Evolutionary conservation across 192 early-diverging fungal genomes (phyloP), one percentile per base, ranked within the genome.

Genomic region (Rhizophagus clarus): DNA sequence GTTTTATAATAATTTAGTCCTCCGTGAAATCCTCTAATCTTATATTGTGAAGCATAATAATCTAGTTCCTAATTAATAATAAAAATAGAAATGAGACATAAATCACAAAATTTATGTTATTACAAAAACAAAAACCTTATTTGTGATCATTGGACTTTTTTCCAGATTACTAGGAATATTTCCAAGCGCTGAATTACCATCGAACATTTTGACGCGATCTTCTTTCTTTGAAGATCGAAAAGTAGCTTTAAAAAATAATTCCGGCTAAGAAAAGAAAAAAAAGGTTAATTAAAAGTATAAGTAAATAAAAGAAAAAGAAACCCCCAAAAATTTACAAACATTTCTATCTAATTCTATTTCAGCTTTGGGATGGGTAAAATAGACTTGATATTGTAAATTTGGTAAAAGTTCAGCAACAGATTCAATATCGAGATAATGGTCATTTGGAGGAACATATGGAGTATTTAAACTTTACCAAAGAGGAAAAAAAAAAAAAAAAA

Each of bases 331-430:
- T 72, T 60, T 45, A 47, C 63, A 12, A 61, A 81, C 80, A 69
- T 90, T 78, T 12, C 49, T 72, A 74, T 88, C 83, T 31, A 90
- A 77, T 68, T 89, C 88, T 32, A 79, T 74, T 63, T 87, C 87
- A 31, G 87, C 83, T 72, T 77, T 71, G 24, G 83, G 74, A 14
- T 79, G 72, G 34, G 29, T 9, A 34, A 90, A 70, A 32, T 83
- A 82, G 9, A 86, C 71, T 75, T 92, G 90, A 61, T 93, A 93
- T 49, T 62, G 22, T 14, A 89, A 87, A 47, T 88, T 85, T 14
- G 92, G 91, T 22, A 84, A 31, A 42, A 74, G 34, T 78, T 88
- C 74, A 5, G 86, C 90, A 9, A 90, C 31, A 8, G 84, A 28
- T 67, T 91, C 88, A 20, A 85, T 62, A 28, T 80, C 69, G 14